phyloP scores from a whole-genome alignment of 768 basidiomycete genomes.

The Cystoderma amianthinum region DNA sequence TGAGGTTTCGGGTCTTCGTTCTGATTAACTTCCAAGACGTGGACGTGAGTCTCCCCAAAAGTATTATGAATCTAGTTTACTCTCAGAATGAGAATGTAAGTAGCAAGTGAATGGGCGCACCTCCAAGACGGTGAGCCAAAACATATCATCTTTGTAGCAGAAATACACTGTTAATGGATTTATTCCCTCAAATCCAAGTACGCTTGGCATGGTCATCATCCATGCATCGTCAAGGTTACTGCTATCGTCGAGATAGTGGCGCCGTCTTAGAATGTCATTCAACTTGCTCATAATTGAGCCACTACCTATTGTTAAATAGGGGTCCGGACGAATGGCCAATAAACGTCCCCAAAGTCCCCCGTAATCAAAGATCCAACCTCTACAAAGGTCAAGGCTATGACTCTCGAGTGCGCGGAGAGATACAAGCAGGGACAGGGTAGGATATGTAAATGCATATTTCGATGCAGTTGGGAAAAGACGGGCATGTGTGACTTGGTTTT shows the following conservation, averaged over 20 bases:
- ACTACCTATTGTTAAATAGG: conserved; percentile 32
- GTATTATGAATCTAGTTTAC: conserved; percentile 57
- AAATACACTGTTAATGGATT: conserved; percentile 69
- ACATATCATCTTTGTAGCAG: conserved; percentile 34
- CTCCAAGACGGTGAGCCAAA: conserved; percentile 50
- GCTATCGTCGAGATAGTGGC: conserved; percentile 15
- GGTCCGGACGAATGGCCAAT: conserved; percentile 35
- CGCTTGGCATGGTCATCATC: conserved; percentile 72
- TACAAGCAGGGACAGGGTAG: conserved; percentile 48
- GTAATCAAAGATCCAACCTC: conserved; percentile 50
- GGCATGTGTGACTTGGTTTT: conserved; percentile 46
- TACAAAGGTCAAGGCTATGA: conserved; percentile 34
- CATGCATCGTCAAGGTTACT: conserved; percentile 42
- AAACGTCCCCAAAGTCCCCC: conserved; percentile 36
- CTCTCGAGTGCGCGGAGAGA: conserved; percentile 48
- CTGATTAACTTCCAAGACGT: conserved; percentile 40
- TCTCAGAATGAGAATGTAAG: background rate
- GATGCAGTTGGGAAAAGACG: conserved; percentile 41
- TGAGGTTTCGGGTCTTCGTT: conserved; percentile 31
- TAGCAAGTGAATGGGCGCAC: conserved; percentile 20
- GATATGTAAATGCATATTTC: conserved; percentile 53
- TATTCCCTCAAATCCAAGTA: conserved; percentile 60
- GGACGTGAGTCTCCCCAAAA: conserved; percentile 62
- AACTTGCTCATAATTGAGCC: conserved; percentile 34
- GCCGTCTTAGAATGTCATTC: conserved; percentile 5